A percentile compares a stretch with the other conserved stretches of the same genome.
These are phyloP conservation scores for Spiraea crenata DNA, from an alignment of 331 rosid genomes.

Conservation along the genomic window DNA sequence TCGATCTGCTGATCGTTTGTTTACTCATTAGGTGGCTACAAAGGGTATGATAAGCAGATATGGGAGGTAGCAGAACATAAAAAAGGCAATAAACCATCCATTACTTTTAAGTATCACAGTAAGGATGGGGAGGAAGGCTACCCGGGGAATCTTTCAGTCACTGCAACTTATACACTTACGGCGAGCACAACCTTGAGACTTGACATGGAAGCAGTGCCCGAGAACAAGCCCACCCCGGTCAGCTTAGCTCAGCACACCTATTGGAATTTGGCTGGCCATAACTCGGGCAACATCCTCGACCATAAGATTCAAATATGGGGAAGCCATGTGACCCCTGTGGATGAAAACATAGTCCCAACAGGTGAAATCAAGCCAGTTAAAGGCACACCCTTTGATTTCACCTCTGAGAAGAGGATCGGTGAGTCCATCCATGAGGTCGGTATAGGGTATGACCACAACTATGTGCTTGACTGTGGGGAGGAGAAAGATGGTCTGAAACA, in stretches of 20 bases:
- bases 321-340: constrained; percentile 71
- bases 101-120: constrained; percentile 75
- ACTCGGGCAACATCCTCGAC: constrained; percentile 60
- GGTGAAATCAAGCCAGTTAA: constrained; percentile 75
- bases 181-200: constrained; percentile 81
- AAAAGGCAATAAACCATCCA: constrained; percentile 60
- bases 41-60: constrained; percentile 79
- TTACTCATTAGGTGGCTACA: constrained; percentile 61
- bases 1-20: background rate
- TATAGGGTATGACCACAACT: constrained; percentile 83
- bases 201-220: constrained; percentile 90
- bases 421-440: constrained; percentile 66
- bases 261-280: constrained; percentile 96
- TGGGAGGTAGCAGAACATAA: constrained; percentile 73
- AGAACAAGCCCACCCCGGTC: constrained; percentile 73
- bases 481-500: constrained; percentile 61
- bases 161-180: constrained; percentile 78
- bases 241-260: constrained; percentile 96
- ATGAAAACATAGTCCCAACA: constrained; percentile 60
- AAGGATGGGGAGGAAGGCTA: constrained; percentile 93
- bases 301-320: constrained; percentile 74
- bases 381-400: constrained; percentile 83
- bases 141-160: constrained; percentile 71
- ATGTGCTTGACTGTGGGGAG: constrained; percentile 73
- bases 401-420: constrained; percentile 65